A percentile compares a stretch with the other conserved stretches of the same genome.
Evolutionary conservation across 495 filamentous ascomycete species (phyloP).

Genomic region (Talaromyces liani): DNA sequence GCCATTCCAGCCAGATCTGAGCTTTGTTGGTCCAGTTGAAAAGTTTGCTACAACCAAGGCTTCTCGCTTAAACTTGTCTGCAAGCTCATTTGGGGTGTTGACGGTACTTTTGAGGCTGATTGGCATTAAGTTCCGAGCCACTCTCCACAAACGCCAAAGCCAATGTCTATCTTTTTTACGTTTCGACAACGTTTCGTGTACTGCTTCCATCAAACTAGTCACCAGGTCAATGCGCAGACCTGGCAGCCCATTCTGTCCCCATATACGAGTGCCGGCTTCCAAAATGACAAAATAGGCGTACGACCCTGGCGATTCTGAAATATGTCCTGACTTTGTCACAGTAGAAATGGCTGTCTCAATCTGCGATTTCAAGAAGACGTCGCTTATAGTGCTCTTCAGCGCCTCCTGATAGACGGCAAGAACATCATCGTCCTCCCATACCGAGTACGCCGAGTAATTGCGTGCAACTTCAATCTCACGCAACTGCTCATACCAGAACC

Average conservation of each 20-base stretch:
- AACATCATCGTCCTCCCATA: slow-evolving; percentile 60
- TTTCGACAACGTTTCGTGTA: slow-evolving; percentile 26
- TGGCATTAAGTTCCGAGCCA: slow-evolving; percentile 27
- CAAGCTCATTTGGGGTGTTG: slow-evolving; percentile 3
- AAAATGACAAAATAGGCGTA: slow-evolving; percentile 33
- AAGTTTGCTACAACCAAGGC: neutral
- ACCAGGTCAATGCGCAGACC: slow-evolving; percentile 6
- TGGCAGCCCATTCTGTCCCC: slow-evolving; percentile 5
- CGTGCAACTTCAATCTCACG: slow-evolving; percentile 33
- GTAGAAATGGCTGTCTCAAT: slow-evolving; percentile 25
- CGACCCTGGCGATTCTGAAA: slow-evolving; percentile 21
- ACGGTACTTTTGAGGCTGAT: slow-evolving; percentile 14
- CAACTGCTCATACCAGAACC: slow-evolving; percentile 58
- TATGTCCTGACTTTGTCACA: slow-evolving; percentile 22
- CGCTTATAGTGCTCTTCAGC: slow-evolving; percentile 27
- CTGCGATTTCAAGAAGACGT: slow-evolving; percentile 23
- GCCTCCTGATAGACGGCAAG: slow-evolving; percentile 32
- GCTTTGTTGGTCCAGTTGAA: slow-evolving; percentile 14
- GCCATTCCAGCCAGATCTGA: slow-evolving; percentile 12
- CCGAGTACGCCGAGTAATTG: slow-evolving; percentile 22
- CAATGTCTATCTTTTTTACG: slow-evolving; percentile 33
- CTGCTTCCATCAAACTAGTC: slow-evolving; percentile 11
- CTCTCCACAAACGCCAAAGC: slow-evolving; percentile 42
- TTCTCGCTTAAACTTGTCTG: neutral
- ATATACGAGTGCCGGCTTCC: slow-evolving; percentile 28